A percentile compares a stretch with the other conserved stretches of the same genome.
Conservation (phyloP, 805 yeast species). For the Torulaspora quercuum region DNA sequence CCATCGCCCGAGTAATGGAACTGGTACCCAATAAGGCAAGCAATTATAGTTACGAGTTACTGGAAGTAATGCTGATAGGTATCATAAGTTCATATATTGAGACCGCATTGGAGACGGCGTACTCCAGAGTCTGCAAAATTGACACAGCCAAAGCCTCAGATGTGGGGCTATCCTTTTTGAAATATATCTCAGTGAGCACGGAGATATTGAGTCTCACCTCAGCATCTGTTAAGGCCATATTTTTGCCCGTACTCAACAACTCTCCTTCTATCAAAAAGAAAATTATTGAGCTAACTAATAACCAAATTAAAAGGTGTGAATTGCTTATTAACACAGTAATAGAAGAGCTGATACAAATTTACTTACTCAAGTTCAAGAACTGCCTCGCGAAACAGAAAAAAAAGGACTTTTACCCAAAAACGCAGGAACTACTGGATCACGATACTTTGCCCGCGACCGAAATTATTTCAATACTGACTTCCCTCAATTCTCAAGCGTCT, state of each 20-base stretch:
- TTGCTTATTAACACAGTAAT: slow-evolving; percentile 60
- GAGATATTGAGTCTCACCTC: slow-evolving; percentile 65
- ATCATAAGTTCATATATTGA: slow-evolving; percentile 74
- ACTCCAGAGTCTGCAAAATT: slow-evolving; percentile 43
- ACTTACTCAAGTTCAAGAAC: slow-evolving; percentile 48
- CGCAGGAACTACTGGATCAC: slow-evolving; percentile 47
- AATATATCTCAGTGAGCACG: slow-evolving; percentile 49
- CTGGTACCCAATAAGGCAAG: slow-evolving; percentile 60
- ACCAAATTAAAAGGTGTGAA: slow-evolving; percentile 58
- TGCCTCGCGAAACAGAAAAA: slow-evolving; percentile 65
- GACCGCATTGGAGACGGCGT: slow-evolving; percentile 68
- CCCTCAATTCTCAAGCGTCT: slow-evolving; percentile 35
- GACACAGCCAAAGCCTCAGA: slow-evolving; percentile 28
- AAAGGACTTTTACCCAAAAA: slow-evolving; percentile 59
- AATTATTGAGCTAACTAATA: slow-evolving; percentile 60
- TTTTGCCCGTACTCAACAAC: slow-evolving; percentile 68
- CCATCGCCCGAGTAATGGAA: slow-evolving; percentile 73
- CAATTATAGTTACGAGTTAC: slow-evolving; percentile 59
- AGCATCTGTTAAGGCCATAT: slow-evolving; percentile 66
- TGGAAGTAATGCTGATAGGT: slow-evolving; percentile 63
- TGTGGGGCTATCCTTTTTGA: slow-evolving; percentile 47
- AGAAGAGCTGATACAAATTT: slow-evolving; percentile 52
- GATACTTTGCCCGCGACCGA: slow-evolving; percentile 71
- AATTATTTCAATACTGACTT: slow-evolving; percentile 49
- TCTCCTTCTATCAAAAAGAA: slow-evolving; percentile 54